Evolutionary conservation across 2,329 filamentous ascomycete species (phyloP).

Genomic region (Didymellaceae sp.): DNA sequence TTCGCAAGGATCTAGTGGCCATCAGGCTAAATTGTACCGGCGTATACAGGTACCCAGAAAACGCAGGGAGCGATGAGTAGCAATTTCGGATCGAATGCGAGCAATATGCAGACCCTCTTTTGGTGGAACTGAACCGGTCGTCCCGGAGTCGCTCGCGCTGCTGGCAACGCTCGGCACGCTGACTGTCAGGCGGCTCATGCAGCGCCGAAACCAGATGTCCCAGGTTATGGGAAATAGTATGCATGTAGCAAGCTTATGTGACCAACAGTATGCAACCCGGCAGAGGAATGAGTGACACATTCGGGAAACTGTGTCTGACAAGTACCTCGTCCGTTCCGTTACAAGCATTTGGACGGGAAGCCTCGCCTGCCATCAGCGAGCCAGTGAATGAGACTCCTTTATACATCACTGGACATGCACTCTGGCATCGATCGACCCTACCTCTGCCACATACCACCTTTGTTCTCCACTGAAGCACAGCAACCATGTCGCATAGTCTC

Average conservation of each 20-base stretch:
- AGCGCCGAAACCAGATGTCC: background rate
- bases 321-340: background rate
- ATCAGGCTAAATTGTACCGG: background rate
- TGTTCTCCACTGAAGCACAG: background rate
- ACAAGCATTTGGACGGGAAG: background rate
- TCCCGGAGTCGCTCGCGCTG: background rate
- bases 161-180: background rate
- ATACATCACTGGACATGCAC: background rate
- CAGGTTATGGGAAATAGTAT: background rate
- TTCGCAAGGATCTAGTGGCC: background rate
- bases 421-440: background rate
- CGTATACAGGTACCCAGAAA: background rate
- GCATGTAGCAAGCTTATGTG: background rate
- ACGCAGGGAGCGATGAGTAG: background rate
- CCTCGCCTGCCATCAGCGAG: background rate
- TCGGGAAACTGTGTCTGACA: background rate
- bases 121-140: background rate
- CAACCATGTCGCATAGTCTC: slow-evolving; percentile 16
- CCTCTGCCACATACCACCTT: background rate
- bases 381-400: background rate
- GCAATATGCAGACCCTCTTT: background rate
- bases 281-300: background rate
- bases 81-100: background rate
- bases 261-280: background rate
- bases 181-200: background rate